These are phyloP conservation scores for Hexamita inflata DNA, from an alignment of 208 protist genomes.

Conservation along the genomic window DNA sequence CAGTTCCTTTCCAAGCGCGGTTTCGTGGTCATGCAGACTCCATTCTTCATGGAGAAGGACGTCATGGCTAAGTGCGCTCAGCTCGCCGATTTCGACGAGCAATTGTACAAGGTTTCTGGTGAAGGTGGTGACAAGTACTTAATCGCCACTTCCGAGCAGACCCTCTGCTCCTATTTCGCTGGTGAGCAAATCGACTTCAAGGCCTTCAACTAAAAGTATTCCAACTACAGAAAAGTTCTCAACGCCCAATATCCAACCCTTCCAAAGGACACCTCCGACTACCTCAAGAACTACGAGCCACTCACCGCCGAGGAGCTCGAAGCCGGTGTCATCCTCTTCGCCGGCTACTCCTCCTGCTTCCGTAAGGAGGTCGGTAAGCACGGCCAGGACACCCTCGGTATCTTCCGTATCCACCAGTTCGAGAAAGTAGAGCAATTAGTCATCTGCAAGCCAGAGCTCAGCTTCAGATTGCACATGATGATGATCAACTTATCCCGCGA, in stretches of 20 bases:
- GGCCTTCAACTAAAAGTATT: too few relatives aligned
- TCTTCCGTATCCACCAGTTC: constrained; percentile 85
- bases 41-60: constrained; percentile 95
- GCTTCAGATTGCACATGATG: constrained; percentile 64
- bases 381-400: constrained; percentile 72
- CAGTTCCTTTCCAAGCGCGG: constrained; percentile 66
- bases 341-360: constrained; percentile 94
- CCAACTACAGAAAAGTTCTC: too few relatives aligned
- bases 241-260: too few relatives aligned
- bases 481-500: constrained; percentile 71
- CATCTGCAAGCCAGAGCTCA: constrained; percentile 62
- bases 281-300: too few relatives aligned
- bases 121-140: constrained; percentile 96
- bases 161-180: constrained; percentile 84
- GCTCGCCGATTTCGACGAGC: constrained; percentile 95
- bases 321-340: constrained; percentile 78
- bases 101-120: constrained; percentile 75
- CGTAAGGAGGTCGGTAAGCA: constrained; percentile 85
- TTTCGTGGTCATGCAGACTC: constrained; percentile 85
- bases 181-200: constrained; percentile 73
- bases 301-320: too few relatives aligned
- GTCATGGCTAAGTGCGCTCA: constrained; percentile 84
- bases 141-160: constrained; percentile 98
- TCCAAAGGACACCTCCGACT: too few relatives aligned
- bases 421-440: constrained; percentile 85